Evolutionary conservation across 257 asterid species (phyloP), one percentile per base, ranked within the genome.

Genomic region (Lycium ferocissimum): DNA sequence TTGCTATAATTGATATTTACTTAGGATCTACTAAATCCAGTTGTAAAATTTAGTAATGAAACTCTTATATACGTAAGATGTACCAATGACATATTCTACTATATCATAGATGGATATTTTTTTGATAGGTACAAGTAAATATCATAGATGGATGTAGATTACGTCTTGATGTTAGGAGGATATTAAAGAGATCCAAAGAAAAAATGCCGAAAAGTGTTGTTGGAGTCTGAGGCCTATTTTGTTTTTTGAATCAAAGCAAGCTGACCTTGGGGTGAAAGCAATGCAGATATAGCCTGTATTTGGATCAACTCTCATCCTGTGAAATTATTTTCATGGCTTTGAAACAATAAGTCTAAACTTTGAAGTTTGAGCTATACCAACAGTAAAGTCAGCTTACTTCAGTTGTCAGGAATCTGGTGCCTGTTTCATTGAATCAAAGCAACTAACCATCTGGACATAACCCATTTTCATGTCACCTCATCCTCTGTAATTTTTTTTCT

Each of bases 91-190:
- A 75, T 45, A 11, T 75, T 75, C 20, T 51, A 15, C 51, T 47
- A 20, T 73, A 20, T 73, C 81, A 20, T 6, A 47, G 59, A 73
- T 45, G 33, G 33, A 26, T 26, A 26, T 26, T 26, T 26, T 26
- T 26, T 26, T 26, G 33, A 26, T 26, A 26, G 33, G 33, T 26
- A 26, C 33, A 26, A 26, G 33, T 26, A 26, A 26, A 26, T 26
- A 26, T 26, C n/a, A n/a, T n/a, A n/a, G 33, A 26, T 26, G 33
- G 33, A 26, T 26, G 33, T 26, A 26, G 33, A 26, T 26, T 73
- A 71, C 20, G 11, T 47, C 61, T n/a, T 75, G 40, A 49, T 49
- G 38, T 73, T n/a, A 73, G 59, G 80, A 73, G 58, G 80, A 47
- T 45, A 45, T 10, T 47, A 2, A 11, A 11, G 18, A 45, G n/a